These are phyloP conservation scores for Phytophthora syringae DNA, from an alignment of 352 stramenopile species.

Conservation along the genomic window DNA sequence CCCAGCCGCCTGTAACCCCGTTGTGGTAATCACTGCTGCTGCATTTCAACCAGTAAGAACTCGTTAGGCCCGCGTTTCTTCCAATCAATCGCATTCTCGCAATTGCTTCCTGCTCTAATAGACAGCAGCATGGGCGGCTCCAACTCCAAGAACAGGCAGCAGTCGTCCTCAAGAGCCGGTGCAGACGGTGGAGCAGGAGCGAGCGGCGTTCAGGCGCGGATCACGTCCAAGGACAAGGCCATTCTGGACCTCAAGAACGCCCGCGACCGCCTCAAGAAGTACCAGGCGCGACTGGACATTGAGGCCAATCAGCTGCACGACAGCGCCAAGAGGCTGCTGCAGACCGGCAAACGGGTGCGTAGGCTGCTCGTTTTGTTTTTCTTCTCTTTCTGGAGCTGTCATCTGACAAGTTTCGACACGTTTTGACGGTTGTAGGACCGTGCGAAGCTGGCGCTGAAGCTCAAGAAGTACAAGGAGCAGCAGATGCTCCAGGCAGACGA, in stretches of 20 bases:
- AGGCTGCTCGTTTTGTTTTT: background rate
- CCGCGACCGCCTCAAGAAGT: constrained; percentile 87
- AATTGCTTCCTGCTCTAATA: background rate
- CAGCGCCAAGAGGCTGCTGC: constrained; percentile 79
- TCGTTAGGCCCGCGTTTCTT: constrained; percentile 13
- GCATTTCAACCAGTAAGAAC: constrained; percentile 13
- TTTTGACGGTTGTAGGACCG: constrained; percentile 53
- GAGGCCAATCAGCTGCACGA: constrained; percentile 82
- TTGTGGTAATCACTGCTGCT: background rate
- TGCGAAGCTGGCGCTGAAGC: constrained; percentile 86
- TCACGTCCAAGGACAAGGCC: constrained; percentile 90
- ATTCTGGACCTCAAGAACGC: constrained; percentile 91
- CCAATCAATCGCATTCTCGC: constrained; percentile 22
- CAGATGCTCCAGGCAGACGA: constrained; percentile 89
- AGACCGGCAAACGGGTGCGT: constrained; percentile 67
- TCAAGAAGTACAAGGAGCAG: constrained; percentile 92
- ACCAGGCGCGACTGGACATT: constrained; percentile 81
- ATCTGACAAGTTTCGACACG: too few species aligned
- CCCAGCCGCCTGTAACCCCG: constrained; percentile 51
- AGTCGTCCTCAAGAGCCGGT: constrained; percentile 10
- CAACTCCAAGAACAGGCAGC: constrained; percentile 63
- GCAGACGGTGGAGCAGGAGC: background rate
- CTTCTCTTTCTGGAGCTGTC: too few species aligned
- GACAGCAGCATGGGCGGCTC: constrained; percentile 52
- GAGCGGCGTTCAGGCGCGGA: constrained; percentile 52